Base-by-base conservation (phyloP, 495 filamentous ascomycete genomes). In the Penicillium odoratum region DNA sequence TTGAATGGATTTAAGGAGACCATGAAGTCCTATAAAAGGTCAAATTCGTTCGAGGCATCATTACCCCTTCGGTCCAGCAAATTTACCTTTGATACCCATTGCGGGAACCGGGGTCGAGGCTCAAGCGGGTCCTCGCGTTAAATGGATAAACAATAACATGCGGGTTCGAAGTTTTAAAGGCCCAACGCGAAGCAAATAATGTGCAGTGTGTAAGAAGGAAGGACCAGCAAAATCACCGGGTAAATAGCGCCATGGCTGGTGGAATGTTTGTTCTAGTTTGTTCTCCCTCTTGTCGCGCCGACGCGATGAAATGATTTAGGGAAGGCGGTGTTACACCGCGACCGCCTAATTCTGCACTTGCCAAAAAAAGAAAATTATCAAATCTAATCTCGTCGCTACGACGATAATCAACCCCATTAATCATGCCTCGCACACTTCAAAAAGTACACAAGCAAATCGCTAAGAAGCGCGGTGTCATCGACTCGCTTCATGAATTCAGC, bases 1-100 rank as follows among this genome's bases (percentile, higher is more conserved):
- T 48, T 98, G 94, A 48, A 99, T 97, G 44, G 93, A 97, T 69
- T 97, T 97, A 45, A 99, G 87, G 45, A 97, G 80, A 48, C 91
- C 90, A 36, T 98, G 83, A 33, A 99, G 83, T 49, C 94, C 94
- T 95, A 30, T 48, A 13, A 21, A 6, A 50, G 1, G 28, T 31
- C 15, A 52, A 25, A 55, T 38, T 25, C 33, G 48, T 42, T n/a
- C 38, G 16, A 47, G 7, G 36, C 42, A 13, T 8, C 16, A 31
- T 57, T 26, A 15, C 47, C 53, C 55, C 49, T 52, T 58, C 40
- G 51, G 36, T 51, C 29, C 18, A 16, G 16, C 15, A 33, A 30
- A 57, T 61, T 16, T 78, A 87, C 86, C 87, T 82, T 85, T 82
- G 61, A 90, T 89, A 67, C 87, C 87, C 87, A 90, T 90, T 55